Base-by-base conservation (phyloP, 768 basidiomycete species). In the Suillus subaureus region DNA sequence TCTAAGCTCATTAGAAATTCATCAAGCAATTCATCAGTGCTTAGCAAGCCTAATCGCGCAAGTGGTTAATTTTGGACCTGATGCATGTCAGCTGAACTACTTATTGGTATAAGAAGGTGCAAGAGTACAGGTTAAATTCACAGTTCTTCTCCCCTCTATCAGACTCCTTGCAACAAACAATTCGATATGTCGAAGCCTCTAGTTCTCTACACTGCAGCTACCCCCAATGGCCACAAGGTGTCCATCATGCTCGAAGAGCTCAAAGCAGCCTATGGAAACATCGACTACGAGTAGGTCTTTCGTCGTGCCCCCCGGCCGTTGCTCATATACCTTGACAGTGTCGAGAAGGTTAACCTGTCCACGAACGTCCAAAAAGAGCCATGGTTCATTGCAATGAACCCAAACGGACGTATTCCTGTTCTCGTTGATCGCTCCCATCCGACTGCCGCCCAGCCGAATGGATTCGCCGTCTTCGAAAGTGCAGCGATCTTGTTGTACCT, bases 401-500 rank as follows among this genome's bases (percentile, higher is more conserved):
- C 89, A 8, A 92, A 90, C 67, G 89, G 89, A 42, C 79, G 90
- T 57, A 92, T 93, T 62, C 91, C 92, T 6, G 82, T 83, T 33
- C 77, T 93, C 42, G 79, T 87, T 42, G 90, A 93, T 73, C 84
- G 82, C 63, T 78, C 81, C 28, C 84, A 87, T 67, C 6, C 58
- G 40, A 42, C 58, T 60, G 40, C 12, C 5, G 28, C 40, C 40
- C 61, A 71, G 31, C 76, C 76, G 31, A 80, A 86, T 68, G 78
- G 88, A 70, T 93, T 93, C 71, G 69, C 69, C 7, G 85, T 93
- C 45, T 93, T 93, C 69, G 93, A 94, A 73, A 88, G 86, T 6
- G 87, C 89, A 2, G 93, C 94, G 13, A 94, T 97, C 66, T 77
- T 95, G 61, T 77, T 94, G n/a, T 96, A 92, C 73, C 86, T 97